Evolutionary conservation across 352 stramenopile species (phyloP).

Genomic region (Globisporangium abappressorium): DNA sequence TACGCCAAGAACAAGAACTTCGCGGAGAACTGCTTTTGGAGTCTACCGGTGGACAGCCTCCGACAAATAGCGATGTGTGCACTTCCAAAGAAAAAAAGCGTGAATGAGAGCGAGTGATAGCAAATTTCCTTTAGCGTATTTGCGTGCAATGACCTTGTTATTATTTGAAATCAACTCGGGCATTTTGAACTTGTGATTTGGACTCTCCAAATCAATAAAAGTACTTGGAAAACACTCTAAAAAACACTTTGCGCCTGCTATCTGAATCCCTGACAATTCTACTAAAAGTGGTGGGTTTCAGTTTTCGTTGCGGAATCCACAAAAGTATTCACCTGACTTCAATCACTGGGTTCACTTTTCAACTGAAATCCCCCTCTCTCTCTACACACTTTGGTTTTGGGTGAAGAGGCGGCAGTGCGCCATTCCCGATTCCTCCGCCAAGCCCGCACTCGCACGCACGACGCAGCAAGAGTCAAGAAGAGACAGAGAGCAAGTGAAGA

Average conservation of each 20-base stretch:
- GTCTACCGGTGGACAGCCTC: too few relatives aligned
- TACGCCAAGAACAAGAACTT: too few relatives aligned
- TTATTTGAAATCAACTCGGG: too few relatives aligned
- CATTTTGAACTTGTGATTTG: too few relatives aligned
- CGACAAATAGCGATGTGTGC: too few relatives aligned
- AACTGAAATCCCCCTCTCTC: background rate
- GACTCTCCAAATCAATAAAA: too few relatives aligned
- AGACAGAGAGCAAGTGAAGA: background rate
- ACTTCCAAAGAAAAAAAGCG: too few relatives aligned
- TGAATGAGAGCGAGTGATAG: too few relatives aligned
- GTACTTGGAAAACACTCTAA: too few relatives aligned
- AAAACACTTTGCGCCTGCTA: background rate
- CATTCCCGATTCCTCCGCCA: slow-evolving; percentile 1
- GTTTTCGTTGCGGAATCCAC: background rate
- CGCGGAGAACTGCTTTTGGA: too few relatives aligned
- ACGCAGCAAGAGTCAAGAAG: background rate
- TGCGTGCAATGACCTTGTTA: too few relatives aligned
- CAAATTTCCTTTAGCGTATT: too few relatives aligned
- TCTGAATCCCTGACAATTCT: background rate
- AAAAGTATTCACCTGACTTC: slow-evolving; percentile 1
- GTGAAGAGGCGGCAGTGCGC: background rate
- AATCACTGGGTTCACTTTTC: background rate
- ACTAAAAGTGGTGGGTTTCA: background rate
- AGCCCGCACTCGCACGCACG: background rate
- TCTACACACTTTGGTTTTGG: background rate